Percentiles rank a stretch among this genome's conserved stretches.
phyloP scores from a whole-genome alignment of 148 eudicot genomes.

The Diospyros kaki region DNA sequence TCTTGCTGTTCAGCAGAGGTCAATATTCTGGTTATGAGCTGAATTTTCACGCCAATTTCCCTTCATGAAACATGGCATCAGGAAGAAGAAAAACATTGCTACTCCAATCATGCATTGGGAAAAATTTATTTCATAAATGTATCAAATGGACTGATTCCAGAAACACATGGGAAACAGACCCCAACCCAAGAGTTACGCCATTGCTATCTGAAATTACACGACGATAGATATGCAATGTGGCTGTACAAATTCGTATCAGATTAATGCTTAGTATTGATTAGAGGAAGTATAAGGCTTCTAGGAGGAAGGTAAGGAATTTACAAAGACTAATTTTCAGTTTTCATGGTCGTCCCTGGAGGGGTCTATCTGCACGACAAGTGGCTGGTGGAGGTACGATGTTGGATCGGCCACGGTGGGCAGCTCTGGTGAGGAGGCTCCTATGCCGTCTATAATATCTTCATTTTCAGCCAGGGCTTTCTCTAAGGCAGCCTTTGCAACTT shows the following conservation, averaged over 20 bases:
- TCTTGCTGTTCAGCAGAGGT: background rate
- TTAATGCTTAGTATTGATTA: background rate
- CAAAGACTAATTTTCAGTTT: conserved; percentile 19
- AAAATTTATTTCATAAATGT: background rate
- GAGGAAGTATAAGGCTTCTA: background rate
- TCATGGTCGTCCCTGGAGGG: conserved; percentile 33
- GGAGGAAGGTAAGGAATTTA: conserved; percentile 28
- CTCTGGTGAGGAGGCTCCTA: conserved; percentile 22
- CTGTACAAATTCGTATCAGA: conserved; percentile 26
- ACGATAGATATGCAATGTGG: background rate
- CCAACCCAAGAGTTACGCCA: background rate
- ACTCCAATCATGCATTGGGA: background rate
- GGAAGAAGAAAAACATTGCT: background rate
- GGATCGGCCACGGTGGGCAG: conserved; percentile 33
- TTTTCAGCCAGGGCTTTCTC: conserved; percentile 74
- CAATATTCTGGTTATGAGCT: background rate
- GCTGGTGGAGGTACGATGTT: conserved; percentile 41
- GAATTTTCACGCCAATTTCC: background rate
- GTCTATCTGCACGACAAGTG: conserved; percentile 49
- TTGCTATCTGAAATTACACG: background rate
- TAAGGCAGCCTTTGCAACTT: conserved; percentile 80
- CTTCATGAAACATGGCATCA: background rate
- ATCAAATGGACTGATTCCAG: background rate
- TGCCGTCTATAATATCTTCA: conserved; percentile 25
- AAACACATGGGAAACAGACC: no score